Conservation (phyloP, 495 filamentous ascomycete genomes). For the Penicillium silybi region DNA sequence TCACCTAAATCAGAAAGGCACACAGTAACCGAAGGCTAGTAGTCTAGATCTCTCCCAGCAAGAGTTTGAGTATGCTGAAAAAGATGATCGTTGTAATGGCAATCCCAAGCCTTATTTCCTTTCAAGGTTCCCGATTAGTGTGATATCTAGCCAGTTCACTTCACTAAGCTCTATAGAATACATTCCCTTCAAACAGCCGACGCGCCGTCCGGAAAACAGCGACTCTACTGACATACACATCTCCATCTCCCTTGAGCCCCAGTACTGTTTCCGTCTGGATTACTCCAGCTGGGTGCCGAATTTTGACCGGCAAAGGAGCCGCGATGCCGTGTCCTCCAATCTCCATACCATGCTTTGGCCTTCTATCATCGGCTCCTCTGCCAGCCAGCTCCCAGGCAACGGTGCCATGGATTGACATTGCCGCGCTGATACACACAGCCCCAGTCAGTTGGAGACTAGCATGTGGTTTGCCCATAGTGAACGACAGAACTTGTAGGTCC, state of each 20-base stretch:
- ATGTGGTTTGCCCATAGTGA: constrained; percentile 30
- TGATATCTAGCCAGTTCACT: background rate
- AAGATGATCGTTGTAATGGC: no score
- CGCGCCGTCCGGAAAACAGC: constrained; percentile 25
- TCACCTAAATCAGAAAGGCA: background rate
- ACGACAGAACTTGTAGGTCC: constrained; percentile 23
- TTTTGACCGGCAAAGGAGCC: constrained; percentile 4
- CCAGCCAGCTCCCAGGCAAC: constrained; percentile 21
- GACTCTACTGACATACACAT: constrained; percentile 17
- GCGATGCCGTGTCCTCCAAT: constrained; percentile 8
- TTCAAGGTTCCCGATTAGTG: no score
- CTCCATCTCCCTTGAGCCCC: constrained; percentile 3
- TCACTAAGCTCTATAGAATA: constrained; percentile 8
- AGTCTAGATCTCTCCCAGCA: background rate
- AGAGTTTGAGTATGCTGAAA: background rate
- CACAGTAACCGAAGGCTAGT: background rate
- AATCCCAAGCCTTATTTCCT: no score
- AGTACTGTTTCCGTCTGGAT: constrained; percentile 19
- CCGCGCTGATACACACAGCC: constrained; percentile 27
- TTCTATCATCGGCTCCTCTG: background rate
- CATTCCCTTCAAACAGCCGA: constrained; percentile 20
- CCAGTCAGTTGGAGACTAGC: constrained; percentile 33
- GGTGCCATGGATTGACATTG: constrained; percentile 25
- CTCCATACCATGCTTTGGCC: constrained; percentile 16
- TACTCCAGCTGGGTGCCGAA: constrained; percentile 12